Evolutionary conservation across 352 stramenopile genomes (phyloP).

Genomic region (Globisporangium camurandrum): DNA sequence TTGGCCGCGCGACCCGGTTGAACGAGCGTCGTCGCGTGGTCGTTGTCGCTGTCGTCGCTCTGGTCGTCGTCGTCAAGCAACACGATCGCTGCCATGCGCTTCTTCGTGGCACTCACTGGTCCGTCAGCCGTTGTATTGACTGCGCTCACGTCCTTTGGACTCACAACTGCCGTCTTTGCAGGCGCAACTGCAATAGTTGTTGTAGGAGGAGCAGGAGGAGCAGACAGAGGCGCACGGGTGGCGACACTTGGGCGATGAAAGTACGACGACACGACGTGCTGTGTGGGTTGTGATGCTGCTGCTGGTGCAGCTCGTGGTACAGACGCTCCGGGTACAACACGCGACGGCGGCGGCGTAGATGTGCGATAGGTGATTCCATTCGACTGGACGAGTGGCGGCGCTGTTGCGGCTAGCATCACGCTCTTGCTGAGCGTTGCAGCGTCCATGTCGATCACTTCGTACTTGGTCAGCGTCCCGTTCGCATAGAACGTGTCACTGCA

Average conservation of each 20-base stretch:
- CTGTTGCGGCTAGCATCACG: slow-evolving; percentile 23
- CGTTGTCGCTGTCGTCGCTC: slow-evolving; percentile 26
- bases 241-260: slow-evolving; percentile 14
- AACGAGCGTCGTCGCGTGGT: slow-evolving; percentile 10
- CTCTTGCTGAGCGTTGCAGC: slow-evolving; percentile 11
- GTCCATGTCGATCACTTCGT: slow-evolving; percentile 63
- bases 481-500: slow-evolving; percentile 68
- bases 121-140: neutral
- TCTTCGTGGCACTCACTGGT: slow-evolving; percentile 15
- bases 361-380: neutral
- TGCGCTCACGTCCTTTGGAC: slow-evolving; percentile 21
- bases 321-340: too few relatives aligned
- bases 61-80: slow-evolving; percentile 25
- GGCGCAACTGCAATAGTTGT: too few relatives aligned
- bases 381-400: neutral
- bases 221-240: neutral
- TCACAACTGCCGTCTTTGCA: slow-evolving; percentile 7
- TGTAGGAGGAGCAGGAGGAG: neutral
- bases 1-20: slow-evolving; percentile 25
- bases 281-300: slow-evolving; percentile 3
- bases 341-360: too few relatives aligned
- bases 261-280: slow-evolving; percentile 39
- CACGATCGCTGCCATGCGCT: slow-evolving; percentile 14
- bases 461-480: slow-evolving; percentile 81
- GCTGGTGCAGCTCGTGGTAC: neutral